These are phyloP conservation scores for Fomitopsis pinicola DNA, from an alignment of 1,284 basidiomycete species.

Conservation along the genomic window DNA sequence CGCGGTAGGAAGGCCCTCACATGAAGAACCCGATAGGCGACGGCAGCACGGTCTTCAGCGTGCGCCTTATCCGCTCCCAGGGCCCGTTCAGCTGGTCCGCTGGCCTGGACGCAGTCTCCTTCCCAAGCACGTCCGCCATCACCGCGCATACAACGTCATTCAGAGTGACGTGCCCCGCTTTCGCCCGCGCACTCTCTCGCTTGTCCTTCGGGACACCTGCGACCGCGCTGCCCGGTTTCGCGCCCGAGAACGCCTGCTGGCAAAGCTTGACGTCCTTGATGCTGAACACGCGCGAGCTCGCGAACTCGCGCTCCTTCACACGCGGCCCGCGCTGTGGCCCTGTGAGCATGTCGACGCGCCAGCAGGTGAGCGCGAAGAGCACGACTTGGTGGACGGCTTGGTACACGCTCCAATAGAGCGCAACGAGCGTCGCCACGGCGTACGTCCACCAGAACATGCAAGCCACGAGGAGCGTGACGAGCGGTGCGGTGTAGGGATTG, in stretches of 20 bases:
- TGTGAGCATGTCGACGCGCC: conserved; percentile 26
- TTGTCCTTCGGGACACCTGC: conserved; percentile 16
- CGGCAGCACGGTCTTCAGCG: conserved; percentile 15
- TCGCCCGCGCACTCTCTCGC: conserved; percentile 15
- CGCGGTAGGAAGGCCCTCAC: conserved; percentile 9
- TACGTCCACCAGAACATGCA: conserved; percentile 20
- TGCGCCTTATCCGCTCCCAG: conserved; percentile 9
- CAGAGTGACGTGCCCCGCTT: conserved; percentile 24
- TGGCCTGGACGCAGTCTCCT: conserved; percentile 16
- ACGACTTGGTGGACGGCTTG: conserved; percentile 16
- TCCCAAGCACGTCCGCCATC: conserved; percentile 24
- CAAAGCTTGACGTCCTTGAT: conserved; percentile 25
- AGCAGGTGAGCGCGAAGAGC: conserved; percentile 23
- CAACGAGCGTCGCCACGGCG: conserved; percentile 11
- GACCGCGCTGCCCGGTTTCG: conserved; percentile 18
- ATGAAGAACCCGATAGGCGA: conserved; percentile 24
- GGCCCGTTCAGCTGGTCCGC: conserved; percentile 5
- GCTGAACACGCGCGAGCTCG: conserved; percentile 23
- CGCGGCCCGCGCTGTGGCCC: conserved; percentile 16
- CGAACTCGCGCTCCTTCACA: conserved; percentile 19
- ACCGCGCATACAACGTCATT: conserved; percentile 29
- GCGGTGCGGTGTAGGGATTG: conserved; percentile 10
- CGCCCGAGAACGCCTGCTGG: conserved; percentile 27
- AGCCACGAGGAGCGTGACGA: conserved; percentile 17
- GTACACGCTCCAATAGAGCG: conserved; percentile 23